Conservation (phyloP, 2,329 filamentous ascomycete genomes). For the Zymoseptoria ardabiliae region DNA sequence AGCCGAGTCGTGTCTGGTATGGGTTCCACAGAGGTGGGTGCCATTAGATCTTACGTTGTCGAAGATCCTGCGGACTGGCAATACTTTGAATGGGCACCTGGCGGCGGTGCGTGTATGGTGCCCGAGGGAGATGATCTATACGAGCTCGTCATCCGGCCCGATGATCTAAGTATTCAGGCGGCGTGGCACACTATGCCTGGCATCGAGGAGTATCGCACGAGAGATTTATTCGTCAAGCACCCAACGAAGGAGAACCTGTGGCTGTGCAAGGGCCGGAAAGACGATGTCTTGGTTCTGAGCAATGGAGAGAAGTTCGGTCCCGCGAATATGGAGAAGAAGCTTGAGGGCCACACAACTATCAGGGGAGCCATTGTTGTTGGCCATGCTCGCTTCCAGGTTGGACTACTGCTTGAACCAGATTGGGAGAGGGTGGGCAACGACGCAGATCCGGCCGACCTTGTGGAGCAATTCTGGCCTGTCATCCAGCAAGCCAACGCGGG, state of each 20-base stretch:
- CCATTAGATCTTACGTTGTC: slow-evolving; percentile 5
- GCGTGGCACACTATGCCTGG: slow-evolving; percentile 29
- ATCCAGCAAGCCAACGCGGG: slow-evolving; percentile 12
- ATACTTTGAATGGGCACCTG: slow-evolving; percentile 19
- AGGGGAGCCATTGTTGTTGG: slow-evolving; percentile 30
- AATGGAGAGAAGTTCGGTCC: slow-evolving; percentile 27
- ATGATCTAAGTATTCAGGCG: slow-evolving; percentile 10
- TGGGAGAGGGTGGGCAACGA: slow-evolving; percentile 8
- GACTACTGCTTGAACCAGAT: slow-evolving; percentile 27
- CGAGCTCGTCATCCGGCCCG: slow-evolving; percentile 30
- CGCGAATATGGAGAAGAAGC: slow-evolving; percentile 14
- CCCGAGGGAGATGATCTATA: slow-evolving; percentile 19
- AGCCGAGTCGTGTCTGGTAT: slow-evolving; percentile 8
- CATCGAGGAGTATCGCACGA: slow-evolving; percentile 29
- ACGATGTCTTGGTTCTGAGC: slow-evolving; percentile 25
- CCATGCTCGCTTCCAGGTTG: slow-evolving; percentile 26
- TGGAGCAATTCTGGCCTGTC: slow-evolving; percentile 13
- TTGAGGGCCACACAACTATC: slow-evolving; percentile 23
- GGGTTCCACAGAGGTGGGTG: slow-evolving; percentile 15
- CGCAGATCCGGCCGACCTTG: slow-evolving; percentile 11
- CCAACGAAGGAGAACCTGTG: slow-evolving; percentile 22
- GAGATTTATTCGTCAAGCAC: slow-evolving; percentile 25
- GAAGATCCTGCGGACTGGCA: slow-evolving; percentile 15
- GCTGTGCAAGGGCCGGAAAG: slow-evolving; percentile 23
- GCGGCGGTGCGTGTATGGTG: slow-evolving; percentile 10